These are phyloP conservation scores for Dimargaris cristalligena DNA, from an alignment of 192 early-diverging fungal species.

Conservation along the genomic window DNA sequence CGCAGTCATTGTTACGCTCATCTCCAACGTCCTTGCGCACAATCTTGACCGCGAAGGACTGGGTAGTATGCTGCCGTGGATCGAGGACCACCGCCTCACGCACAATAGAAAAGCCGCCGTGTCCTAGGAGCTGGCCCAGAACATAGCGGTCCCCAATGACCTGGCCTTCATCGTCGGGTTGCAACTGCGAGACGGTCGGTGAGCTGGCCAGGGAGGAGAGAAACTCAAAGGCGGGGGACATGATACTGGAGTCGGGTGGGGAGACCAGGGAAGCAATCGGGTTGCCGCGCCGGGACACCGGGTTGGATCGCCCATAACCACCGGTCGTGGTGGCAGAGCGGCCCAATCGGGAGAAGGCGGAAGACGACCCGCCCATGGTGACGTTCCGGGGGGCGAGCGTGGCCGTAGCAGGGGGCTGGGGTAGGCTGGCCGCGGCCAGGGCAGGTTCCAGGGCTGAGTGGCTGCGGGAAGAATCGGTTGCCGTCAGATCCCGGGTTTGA, in stretches of 20 bases:
- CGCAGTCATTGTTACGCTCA: slow-evolving; percentile 17
- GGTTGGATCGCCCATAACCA: background rate
- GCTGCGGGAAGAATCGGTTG: background rate
- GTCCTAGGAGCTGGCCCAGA: slow-evolving; percentile 48
- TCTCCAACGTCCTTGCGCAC: slow-evolving; percentile 30
- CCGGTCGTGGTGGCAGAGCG: background rate
- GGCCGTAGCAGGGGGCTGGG: background rate
- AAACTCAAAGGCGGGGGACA: slow-evolving; percentile 3
- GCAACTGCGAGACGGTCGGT: background rate
- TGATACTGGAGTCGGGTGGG: slow-evolving; percentile 4
- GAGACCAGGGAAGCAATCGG: background rate
- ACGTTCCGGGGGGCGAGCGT: background rate
- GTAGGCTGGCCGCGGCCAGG: background rate
- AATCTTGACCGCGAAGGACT: slow-evolving; percentile 53
- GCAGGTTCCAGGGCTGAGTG: background rate
- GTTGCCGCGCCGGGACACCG: background rate
- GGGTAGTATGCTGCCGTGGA: slow-evolving; percentile 16
- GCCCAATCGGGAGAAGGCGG: background rate
- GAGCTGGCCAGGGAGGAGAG: slow-evolving; percentile 2
- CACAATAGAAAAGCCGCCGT: slow-evolving; percentile 60
- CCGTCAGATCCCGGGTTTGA: background rate
- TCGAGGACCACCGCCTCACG: slow-evolving; percentile 41
- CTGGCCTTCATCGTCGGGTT: slow-evolving; percentile 44
- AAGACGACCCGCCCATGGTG: background rate
- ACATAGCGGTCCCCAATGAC: slow-evolving; percentile 55